Percentiles rank a stretch among this genome's conserved stretches.
Conservation (phyloP, 345 rosid genomes). For the Hibiscus syriacus region DNA sequence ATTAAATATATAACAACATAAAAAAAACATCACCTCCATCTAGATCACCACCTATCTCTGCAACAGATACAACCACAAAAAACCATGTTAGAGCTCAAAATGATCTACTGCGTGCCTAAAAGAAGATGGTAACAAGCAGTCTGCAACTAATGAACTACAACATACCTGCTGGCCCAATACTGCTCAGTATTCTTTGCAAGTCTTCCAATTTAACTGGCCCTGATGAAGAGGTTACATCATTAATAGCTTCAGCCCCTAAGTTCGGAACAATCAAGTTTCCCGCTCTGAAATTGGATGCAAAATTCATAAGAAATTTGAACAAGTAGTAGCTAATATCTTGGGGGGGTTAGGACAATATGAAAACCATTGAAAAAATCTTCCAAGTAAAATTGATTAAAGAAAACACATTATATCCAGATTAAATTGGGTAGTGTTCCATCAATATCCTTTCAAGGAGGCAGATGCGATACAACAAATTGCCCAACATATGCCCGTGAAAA, state of each 20-base stretch:
- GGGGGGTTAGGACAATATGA: not conserved
- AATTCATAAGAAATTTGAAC: conserved; percentile 1
- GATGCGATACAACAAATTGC: not conserved
- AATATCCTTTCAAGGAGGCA: not conserved
- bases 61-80: conserved; percentile 17
- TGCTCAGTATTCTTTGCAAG: conserved; percentile 83
- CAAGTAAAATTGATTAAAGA: not conserved
- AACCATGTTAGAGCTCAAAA: conserved; percentile 21
- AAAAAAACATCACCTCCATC: conserved; percentile 55
- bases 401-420: not conserved
- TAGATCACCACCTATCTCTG: conserved; percentile 58
- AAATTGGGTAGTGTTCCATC: not conserved
- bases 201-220: conserved; percentile 88
- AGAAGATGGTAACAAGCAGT: conserved; percentile 6
- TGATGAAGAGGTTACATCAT: conserved; percentile 66
- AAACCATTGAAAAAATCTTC: no score
- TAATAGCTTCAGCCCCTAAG: conserved; percentile 52
- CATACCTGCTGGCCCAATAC: conserved; percentile 71
- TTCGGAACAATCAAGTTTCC: conserved; percentile 64
- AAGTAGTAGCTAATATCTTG: no score
- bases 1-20: not conserved
- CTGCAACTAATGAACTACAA: conserved; percentile 5
- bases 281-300: conserved; percentile 39
- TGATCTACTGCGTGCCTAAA: not conserved
- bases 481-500: not conserved